Base-by-base conservation (phyloP, 1,284 basidiomycete genomes). In the Farysia itapuensis region DNA sequence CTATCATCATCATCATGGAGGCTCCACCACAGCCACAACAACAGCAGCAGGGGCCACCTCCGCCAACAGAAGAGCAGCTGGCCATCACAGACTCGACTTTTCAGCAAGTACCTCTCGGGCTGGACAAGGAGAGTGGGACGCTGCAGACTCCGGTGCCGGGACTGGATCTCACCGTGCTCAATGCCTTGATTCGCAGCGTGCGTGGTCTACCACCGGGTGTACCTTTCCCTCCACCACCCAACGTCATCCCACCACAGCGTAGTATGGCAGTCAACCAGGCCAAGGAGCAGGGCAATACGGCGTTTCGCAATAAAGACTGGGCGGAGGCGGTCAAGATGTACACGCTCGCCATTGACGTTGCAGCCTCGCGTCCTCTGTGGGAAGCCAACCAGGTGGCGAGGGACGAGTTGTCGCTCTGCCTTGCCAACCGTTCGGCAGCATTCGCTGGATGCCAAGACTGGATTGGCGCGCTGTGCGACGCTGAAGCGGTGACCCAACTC, bases 351-450 rank as follows among this genome's bases (percentile, higher is more conserved):
- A 85, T 89, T 22, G 84, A 84, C 67, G 82, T 93, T 39, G 91
- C 92, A 2, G 80, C 86, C 0, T 86, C 88, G 50, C 83, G 94
- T 26, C 88, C 91, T 9, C 85, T 90, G 26, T 97, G 93, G 89
- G 94, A 98, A 77, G 81, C 84, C 3, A 86, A 87, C 40, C 82
- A 84, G 29, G 75, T 92, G 48, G 84, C 90, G 77, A 83, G 89
- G 38, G 94, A 98, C 64, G 94, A 98, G 75, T 82, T 95, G 33
- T 86, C 88, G 9, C 85, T 90, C 22, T 83, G 90, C 59, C 78
- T 98, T 33, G 93, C 90, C 52, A 98, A 98, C 78, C 84, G 94
- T 39, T 89, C 88, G 5, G 90, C 92, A 0, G 87, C 92, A 2
- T 88, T 86, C 77, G 83, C 84, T 39, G 87, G 88, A 52, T 80